Conservation (phyloP, 163 green algal species). For the Chlorella variabilis region DNA sequence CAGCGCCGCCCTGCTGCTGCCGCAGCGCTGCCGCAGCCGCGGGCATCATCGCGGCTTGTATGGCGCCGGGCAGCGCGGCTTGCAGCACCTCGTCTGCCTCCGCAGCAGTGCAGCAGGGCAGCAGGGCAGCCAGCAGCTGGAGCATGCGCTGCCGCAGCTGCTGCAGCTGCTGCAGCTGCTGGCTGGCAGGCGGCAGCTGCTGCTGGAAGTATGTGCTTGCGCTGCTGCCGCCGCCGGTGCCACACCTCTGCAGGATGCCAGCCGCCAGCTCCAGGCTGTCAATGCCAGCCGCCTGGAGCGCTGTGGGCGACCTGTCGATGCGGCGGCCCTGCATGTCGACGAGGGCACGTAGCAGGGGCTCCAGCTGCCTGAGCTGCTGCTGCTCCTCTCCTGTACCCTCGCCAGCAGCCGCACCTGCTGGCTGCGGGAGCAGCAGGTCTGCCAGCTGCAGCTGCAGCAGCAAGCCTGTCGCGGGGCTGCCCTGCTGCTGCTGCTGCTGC, state of each 20-base stretch:
- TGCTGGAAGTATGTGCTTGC: background rate
- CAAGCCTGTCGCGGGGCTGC: background rate
- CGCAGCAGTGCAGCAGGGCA: constrained; percentile 16
- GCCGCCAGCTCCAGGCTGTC: background rate
- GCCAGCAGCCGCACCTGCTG: background rate
- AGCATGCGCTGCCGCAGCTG: background rate
- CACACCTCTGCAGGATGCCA: background rate
- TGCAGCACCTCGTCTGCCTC: background rate
- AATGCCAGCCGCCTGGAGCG: background rate
- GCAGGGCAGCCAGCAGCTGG: background rate
- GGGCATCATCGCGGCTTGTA: constrained; percentile 7
- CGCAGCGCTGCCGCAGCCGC: no score
- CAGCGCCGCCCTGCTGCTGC: background rate
- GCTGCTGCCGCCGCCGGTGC: background rate
- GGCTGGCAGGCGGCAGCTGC: constrained; percentile 4
- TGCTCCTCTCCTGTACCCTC: background rate
- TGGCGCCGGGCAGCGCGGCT: background rate
- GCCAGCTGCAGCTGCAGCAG: constrained; percentile 18
- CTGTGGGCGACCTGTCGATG: background rate
- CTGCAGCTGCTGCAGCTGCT: background rate
- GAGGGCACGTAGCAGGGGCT: background rate
- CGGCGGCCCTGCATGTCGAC: background rate
- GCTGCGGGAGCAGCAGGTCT: background rate
- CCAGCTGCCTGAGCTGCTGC: background rate
- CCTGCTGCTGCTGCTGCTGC: background rate